Base-by-base conservation (phyloP, 2,329 filamentous ascomycete genomes). In the Rachicladosporium sp. region DNA sequence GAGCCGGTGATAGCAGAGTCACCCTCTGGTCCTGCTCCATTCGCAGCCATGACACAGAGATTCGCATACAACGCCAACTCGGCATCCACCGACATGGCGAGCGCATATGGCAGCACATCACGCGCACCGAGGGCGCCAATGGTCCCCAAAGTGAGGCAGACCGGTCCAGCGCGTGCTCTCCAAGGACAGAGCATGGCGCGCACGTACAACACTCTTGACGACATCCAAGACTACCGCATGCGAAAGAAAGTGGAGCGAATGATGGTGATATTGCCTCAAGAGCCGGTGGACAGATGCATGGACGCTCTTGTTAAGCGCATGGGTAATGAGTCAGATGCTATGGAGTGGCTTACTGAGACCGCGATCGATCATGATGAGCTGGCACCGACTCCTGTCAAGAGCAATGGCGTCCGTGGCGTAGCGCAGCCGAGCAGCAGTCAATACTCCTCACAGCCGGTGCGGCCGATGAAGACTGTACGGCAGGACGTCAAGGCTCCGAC, bases 281-380 rank as follows among this genome's bases (percentile, higher is more conserved):
- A 65, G 29, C 61, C 67, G 1, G 59, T 79, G 4, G 48, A 62
- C 19, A 55, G 60, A 13, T 68, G 71, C 32, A 56, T 70, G 33
- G 59, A 72, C 41, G 70, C 71, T 4, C 56, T 82, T 19, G 38
- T 67, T 2, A 49, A 52, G 10, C 67, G 66, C 38, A 67, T 64
- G 12, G 71, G 73, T 1, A 69, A 74, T 43, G 70, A 67, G 41
- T 67, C 75, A 13, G 68, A 74, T 50, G 72, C 79, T 2, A 59
- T 72, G 42, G 61, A 64, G 2, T 58, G 63, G 37, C 50, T 78
- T 31, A 61, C 61, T 2, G 54, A 55, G n/a, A 47, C 56, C 10
- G 42, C 38, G 27, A 50, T 42, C 3, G 45, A 51, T 21, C 33
- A 31, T 2, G 55, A 58, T 42, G 49, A 54, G 30, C 44, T 57